Evolutionary conservation across 2,329 filamentous ascomycete genomes (phyloP), one percentile per base, ranked within the genome.

Genomic region (Arachnopeziza araneosa): DNA sequence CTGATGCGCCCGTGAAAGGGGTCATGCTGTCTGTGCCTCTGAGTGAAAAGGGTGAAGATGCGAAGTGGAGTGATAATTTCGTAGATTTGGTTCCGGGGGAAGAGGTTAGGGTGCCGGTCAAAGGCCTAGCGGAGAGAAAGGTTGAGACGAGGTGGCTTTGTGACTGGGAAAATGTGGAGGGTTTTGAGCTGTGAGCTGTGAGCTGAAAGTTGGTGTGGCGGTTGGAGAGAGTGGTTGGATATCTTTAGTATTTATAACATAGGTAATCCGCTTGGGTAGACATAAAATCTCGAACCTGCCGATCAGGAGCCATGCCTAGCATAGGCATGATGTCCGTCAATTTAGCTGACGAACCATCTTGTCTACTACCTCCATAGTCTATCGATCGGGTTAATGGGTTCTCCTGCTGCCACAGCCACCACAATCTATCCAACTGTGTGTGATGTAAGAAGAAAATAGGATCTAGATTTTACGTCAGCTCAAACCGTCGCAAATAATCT

Each of bases 31-130:
- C 52, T 10, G 62, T 68, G n/a, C 61, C 61, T 10, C 56, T 64
- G 85, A 2, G 81, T 83, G 73, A 78, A 76, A 50, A 53, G 30
- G 79, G 81, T 32, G 79, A 82, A n/a, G 82, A 86, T 48, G 74
- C 62, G 0, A 79, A 87, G 26, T 87, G 86, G 66, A 80, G 80
- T 24, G 86, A 89, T 70, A 89, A 88, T 64, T 72, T 87, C 60
- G 75, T 89, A n/a, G 86, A 89, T 70, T 68, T 89, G 23, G 84
- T 89, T 36, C 86, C 86, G 0, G 84, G 83, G 0, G 86, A 89
- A 73, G 73, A 77, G 44, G 78, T 86, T 5, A 73, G 60, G 6
- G 76, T 87, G 55, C 75, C 73, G 0, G 78, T 86, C 1, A 71
- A 64, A n/a, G 82, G 83, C 0, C 78, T 79, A 2, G 77, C 73